Conservation (phyloP, 2,329 filamentous ascomycete genomes). For the Sporothrix brasiliensis region DNA sequence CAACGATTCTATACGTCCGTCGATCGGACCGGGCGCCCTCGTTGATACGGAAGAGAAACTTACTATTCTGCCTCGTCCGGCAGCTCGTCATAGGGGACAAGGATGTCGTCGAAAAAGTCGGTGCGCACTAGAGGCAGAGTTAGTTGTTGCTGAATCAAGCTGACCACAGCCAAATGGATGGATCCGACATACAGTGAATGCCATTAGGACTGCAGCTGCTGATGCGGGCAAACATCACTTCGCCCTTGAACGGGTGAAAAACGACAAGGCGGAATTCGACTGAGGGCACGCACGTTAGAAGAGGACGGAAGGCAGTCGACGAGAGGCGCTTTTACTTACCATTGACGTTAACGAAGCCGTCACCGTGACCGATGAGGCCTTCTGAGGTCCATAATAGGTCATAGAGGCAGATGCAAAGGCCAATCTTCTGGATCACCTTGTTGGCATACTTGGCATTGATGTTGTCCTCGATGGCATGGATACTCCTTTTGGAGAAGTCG, state of each 20-base stretch:
- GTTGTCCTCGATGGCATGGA: constrained; percentile 88
- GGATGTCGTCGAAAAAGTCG: constrained; percentile 93
- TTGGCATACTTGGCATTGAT: constrained; percentile 98
- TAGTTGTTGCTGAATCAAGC: not conserved
- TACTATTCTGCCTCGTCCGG: constrained; percentile 78
- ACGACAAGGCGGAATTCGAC: constrained; percentile 93
- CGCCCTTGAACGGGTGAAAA: constrained; percentile 93
- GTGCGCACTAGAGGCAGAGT: constrained; percentile 62
- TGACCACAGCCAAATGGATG: not conserved
- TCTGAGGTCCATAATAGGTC: constrained; percentile 88
- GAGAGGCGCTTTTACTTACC: constrained; percentile 53
- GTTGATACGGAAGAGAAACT: constrained; percentile 41
- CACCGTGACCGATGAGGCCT: constrained; percentile 89
- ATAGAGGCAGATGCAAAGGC: constrained; percentile 90
- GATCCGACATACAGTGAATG: constrained; percentile 35
- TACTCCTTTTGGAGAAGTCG: constrained; percentile 82
- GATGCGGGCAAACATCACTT: constrained; percentile 86
- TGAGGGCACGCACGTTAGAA: constrained; percentile 42
- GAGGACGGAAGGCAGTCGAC: not conserved
- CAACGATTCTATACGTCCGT: not conserved
- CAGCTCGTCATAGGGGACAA: constrained; percentile 72
- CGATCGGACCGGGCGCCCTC: not conserved
- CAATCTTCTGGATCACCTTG: constrained; percentile 91
- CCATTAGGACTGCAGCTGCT: constrained; percentile 58
- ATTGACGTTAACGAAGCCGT: constrained; percentile 91